phyloP scores from a whole-genome alignment of 2,329 filamentous ascomycete genomes.

The Microdochium nivale region DNA sequence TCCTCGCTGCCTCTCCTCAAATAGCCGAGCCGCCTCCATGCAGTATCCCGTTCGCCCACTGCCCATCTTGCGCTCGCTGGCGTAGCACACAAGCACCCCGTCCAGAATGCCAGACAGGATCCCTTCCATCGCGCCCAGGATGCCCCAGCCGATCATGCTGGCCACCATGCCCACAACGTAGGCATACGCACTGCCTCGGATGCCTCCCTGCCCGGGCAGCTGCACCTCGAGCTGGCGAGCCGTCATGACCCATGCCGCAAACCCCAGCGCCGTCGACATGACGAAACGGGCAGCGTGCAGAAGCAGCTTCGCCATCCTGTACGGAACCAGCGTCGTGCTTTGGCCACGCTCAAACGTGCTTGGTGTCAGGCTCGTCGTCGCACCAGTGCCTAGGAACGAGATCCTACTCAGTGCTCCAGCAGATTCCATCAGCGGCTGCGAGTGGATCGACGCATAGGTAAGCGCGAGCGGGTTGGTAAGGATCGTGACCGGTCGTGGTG shows the following conservation, averaged over 20 bases:
- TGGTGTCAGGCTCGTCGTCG: slow-evolving; percentile 63
- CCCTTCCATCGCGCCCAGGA: slow-evolving; percentile 84
- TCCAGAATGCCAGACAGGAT: slow-evolving; percentile 82
- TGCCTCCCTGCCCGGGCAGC: slow-evolving; percentile 40
- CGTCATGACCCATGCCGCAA: slow-evolving; percentile 94
- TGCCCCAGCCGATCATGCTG: slow-evolving; percentile 88
- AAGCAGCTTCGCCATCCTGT: slow-evolving; percentile 83
- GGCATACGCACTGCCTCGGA: slow-evolving; percentile 81
- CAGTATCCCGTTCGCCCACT: slow-evolving; percentile 71
- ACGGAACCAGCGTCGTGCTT: slow-evolving; percentile 61
- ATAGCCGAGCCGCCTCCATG: slow-evolving; percentile 81
- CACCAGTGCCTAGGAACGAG: slow-evolving; percentile 66
- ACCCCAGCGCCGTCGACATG: slow-evolving; percentile 82
- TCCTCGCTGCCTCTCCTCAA: slow-evolving; percentile 50
- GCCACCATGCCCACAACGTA: slow-evolving; percentile 91
- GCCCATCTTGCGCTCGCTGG: slow-evolving; percentile 69
- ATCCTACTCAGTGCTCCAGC: slow-evolving; percentile 75
- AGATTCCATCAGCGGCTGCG: slow-evolving; percentile 68
- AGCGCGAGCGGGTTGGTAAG: slow-evolving; percentile 87
- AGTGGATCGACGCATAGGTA: slow-evolving; percentile 91
- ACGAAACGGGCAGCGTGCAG: slow-evolving; percentile 86
- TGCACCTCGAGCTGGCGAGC: slow-evolving; percentile 66
- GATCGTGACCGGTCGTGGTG: slow-evolving; percentile 77
- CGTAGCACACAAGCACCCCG: slow-evolving; percentile 87
- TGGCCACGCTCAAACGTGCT: slow-evolving; percentile 36